Conservation (phyloP, 1,284 basidiomycete genomes). For the Coniophora puteana region DNA sequence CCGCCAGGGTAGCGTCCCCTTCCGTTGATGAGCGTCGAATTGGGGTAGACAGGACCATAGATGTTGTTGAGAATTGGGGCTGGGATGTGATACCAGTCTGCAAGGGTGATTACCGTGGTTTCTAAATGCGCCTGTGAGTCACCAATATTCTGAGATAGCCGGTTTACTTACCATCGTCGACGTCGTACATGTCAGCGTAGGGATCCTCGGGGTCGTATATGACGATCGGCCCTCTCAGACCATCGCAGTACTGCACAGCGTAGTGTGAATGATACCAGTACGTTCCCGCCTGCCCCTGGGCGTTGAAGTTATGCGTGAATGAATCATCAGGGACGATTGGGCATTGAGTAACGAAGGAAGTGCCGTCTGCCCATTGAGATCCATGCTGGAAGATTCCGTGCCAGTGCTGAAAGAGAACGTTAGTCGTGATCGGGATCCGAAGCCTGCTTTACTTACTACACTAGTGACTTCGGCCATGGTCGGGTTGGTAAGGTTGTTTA, state of each 20-base stretch:
- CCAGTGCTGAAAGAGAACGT: conserved; percentile 25
- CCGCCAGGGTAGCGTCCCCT: conserved; percentile 34
- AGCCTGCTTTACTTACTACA: conserved; percentile 19
- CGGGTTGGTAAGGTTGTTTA: conserved; percentile 28
- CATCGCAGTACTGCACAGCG: conserved; percentile 39
- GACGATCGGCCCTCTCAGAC: conserved; percentile 39
- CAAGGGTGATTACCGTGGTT: conserved; percentile 26
- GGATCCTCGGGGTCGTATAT: conserved; percentile 38
- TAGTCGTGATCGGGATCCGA: not conserved
- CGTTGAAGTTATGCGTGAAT: conserved; percentile 22
- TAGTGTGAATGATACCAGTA: conserved; percentile 33
- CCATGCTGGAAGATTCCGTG: conserved; percentile 26
- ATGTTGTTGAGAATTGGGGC: conserved; percentile 11
- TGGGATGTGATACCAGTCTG: conserved; percentile 28
- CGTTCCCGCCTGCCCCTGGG: conserved; percentile 23
- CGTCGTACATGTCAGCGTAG: conserved; percentile 28
- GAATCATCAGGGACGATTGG: conserved; percentile 19
- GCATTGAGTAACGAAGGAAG: conserved; percentile 30
- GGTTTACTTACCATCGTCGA: conserved; percentile 32
- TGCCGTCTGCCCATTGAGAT: conserved; percentile 31
- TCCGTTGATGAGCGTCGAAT: conserved; percentile 47
- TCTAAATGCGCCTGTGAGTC: conserved; percentile 11
- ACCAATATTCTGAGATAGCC: not conserved
- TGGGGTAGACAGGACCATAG: conserved; percentile 21
- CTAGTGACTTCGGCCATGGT: conserved; percentile 29